Evolutionary conservation across 148 eudicot species (phyloP), one percentile per base, ranked within the genome.

Genomic region (Hydrangea macrophylla): DNA sequence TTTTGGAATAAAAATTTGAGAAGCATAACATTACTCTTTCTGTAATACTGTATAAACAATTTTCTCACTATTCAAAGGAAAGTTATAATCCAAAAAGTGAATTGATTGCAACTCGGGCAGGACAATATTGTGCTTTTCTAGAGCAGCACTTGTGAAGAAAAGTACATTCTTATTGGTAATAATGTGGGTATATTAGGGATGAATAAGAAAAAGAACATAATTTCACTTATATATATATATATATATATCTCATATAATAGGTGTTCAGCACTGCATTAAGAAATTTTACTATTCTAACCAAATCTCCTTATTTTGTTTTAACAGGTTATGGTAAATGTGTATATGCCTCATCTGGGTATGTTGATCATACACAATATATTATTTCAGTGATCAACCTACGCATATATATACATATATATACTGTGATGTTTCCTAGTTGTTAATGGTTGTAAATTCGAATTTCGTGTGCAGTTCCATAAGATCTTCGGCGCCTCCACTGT

Each of bases 321-420:
- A n/a, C 79, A 84, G 84, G 88, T 54, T 81, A 84, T 30, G 85
- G 62, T 23, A 80, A 68, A 65, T 84, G 88, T 65, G 18, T 59
- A 0, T 84, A 75, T 62, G 70, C 71, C 48, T 37, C 75, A 32
- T 73, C 84, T 2, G 80, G 69, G 82, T 78, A 75, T 24, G 76
- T 25, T 28, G 28, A 55, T 23, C 2, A 15, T 37, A 22, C 10
- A 27, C 27, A 6, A 26, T 55, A 32, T 26, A 25, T 62, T 27
- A 11, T 50, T 50, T 6, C 23, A 44, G 9, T 28, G 10, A 11
- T 65, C 22, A 37, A 54, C 51, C 50, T 22, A 11, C 7, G 4
- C 7, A 11, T 2, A 23, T 9, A 23, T 57, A 9, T 36, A 33
- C 18, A 24, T 11, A 1, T 30, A 7, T 55, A 5, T 8, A 3